phyloP scores from a whole-genome alignment of 2,329 filamentous ascomycete genomes.

The Epichloe amarillans region DNA sequence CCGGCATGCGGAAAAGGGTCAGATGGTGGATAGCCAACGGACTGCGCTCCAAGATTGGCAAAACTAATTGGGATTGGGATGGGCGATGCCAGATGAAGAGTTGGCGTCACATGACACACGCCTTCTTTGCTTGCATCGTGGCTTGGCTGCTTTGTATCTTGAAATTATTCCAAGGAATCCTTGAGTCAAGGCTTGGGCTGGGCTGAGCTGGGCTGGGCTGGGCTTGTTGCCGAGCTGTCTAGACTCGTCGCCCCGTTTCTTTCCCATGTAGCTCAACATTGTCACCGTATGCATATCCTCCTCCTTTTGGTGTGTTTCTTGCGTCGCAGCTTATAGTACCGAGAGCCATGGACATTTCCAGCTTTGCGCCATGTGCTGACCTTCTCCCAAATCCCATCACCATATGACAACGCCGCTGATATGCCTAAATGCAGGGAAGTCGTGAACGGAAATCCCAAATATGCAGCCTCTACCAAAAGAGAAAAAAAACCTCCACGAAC shows the following conservation, averaged over 20 bases:
- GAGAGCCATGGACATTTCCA: not conserved
- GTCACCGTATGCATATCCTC: not conserved
- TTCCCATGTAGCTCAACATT: not conserved
- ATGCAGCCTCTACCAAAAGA: not conserved
- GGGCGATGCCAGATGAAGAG: not conserved
- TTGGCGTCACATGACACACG: no score
- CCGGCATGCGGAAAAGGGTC: no score
- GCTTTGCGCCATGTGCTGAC: not conserved
- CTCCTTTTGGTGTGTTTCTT: not conserved
- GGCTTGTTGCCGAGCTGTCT: no score
- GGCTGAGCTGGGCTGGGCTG: not conserved
- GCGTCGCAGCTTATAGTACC: not conserved
- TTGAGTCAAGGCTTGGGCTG: not conserved
- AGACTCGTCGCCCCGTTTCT: not conserved
- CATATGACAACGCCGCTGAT: slow-evolving; percentile 3
- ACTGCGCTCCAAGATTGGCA: not conserved
- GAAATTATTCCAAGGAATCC: not conserved
- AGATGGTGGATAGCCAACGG: no score
- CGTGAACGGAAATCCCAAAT: not conserved
- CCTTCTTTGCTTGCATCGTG: no score
- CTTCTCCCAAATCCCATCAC: not conserved
- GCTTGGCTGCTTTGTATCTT: not conserved
- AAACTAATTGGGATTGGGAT: not conserved
- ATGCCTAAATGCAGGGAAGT: slow-evolving; percentile 5
- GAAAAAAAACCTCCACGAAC: not conserved